Evolutionary conservation across 257 asterid genomes (phyloP), one percentile per base, ranked within the genome.

Genomic region (Capsicum pubescens): DNA sequence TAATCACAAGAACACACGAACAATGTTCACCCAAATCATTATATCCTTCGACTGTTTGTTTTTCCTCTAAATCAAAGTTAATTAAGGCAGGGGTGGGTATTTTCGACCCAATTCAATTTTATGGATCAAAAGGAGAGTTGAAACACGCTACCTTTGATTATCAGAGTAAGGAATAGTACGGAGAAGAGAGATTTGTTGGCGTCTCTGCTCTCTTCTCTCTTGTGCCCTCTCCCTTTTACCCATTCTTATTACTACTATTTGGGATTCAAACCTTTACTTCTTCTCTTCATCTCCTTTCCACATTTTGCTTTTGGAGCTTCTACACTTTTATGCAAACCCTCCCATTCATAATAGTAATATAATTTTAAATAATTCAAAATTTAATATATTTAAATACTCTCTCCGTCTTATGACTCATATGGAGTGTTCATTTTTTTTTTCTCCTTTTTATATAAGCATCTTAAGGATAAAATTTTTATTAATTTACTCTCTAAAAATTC

Each of bases 151-250:
- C 97, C 97, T 92, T 56, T 92, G 97, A 79, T 92, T 92, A 85
- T 93, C 97, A 83, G 96, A 86, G 86, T 91, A 95, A 4, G 98
- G 97, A 86, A 94, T 89, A 11, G 93, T 86, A 67, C 98, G 98
- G 83, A 94, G 96, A 85, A 88, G 92, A 83, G 97, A 89, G 84
- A 94, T 87, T 85, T 93, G 92, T 69, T 94, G 93, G 85, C 93
- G 95, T 87, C 98, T 86, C 87, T 93, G 88, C 83, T 95, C 99
- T 89, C 99, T 90, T 87, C 91, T 87, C 86, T 90, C 95, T 86
- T 85, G 91, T 4, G 95, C 95, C 88, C 88, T 90, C 85, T 90
- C 97, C 72, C 89, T 93, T 72, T 87, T 95, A 85, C 90, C 92
- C 94, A 93, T 93, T 26, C 32, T 26, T 58, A 79, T 32, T 3